Evolutionary conservation across 2,329 filamentous ascomycete genomes (phyloP), one percentile per base, ranked within the genome.

Genomic region (Fusarium armeniacum): DNA sequence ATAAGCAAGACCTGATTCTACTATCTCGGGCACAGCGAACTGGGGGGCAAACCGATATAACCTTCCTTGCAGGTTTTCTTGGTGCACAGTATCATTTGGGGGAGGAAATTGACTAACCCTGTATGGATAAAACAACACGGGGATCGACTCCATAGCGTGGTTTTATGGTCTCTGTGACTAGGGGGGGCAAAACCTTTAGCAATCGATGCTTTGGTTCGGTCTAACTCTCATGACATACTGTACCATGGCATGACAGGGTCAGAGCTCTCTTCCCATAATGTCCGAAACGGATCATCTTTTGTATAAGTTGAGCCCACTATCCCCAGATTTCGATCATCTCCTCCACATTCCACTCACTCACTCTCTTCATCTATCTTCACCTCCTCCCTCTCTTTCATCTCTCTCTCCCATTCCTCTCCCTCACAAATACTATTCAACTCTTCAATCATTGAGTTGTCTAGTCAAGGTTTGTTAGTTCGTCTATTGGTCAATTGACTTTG

Each of bases 301-400:
- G 58, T 70, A 70, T 70, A 70, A 70, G 67, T 60, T 70, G 50
- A 68, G 58, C 35, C 67, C 67, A 56, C 67, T 56, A 44, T 70
- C 58, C 67, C 67, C 62, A 55, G 67, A 59, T 54, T 58, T 63
- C 45, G 16, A 30, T 46, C 44, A 59, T 47, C 41, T 67, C 53
- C 40, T 58, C 57, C 46, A 47, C 57, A 49, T 63, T 49, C 58
- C 41, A 44, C 24, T 18, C 24, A 26, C 24, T 16, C 20, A 38
- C 26, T 35, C n/a, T 44, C 50, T 38, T 33, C 38, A 35, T 63
- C 50, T 36, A 40, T 54, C 46, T 38, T n/a, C 15, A 15, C 22
- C 30, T 50, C 46, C 20, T 20, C 41, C 20, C 26, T 55, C 62
- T 60, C 46, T 55, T 26, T 47, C 50, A 18, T 43, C 24, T 41